Evolutionary conservation across 2,329 filamentous ascomycete species (phyloP).

Genomic region (Penicillium expansum): DNA sequence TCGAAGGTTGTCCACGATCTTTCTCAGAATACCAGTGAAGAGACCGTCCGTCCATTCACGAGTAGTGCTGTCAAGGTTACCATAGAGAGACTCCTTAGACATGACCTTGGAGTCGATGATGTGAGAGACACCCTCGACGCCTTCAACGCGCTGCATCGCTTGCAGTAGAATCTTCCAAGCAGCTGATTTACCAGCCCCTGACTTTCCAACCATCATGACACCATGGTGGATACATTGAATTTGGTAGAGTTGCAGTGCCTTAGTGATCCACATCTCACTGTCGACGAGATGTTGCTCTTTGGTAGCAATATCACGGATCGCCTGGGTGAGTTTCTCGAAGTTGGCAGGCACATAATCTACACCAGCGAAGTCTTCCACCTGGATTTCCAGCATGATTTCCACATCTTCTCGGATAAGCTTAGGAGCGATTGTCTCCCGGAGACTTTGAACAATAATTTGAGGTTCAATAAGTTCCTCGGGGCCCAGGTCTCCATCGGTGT

Average conservation of each 20-base stretch:
- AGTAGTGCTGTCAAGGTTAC: slow-evolving; percentile 92
- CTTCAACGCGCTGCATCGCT: slow-evolving; percentile 85
- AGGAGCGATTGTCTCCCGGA: slow-evolving; percentile 95
- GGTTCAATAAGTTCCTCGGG: slow-evolving; percentile 78
- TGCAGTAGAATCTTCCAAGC: slow-evolving; percentile 92
- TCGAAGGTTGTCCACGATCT: slow-evolving; percentile 97
- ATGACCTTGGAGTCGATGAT: slow-evolving; percentile 99
- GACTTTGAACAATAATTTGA: slow-evolving; percentile 97
- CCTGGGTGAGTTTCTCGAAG: slow-evolving; percentile 71
- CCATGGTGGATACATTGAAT: slow-evolving; percentile 97
- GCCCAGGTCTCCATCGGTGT: slow-evolving; percentile 55
- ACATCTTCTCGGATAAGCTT: slow-evolving; percentile 94
- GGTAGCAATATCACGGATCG: slow-evolving; percentile 73
- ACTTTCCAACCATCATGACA: slow-evolving; percentile 99
- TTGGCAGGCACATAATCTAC: slow-evolving; percentile 90
- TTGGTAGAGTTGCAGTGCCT: slow-evolving; percentile 93
- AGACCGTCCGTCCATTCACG: slow-evolving; percentile 98
- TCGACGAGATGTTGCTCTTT: slow-evolving; percentile 82
- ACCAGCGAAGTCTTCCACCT: slow-evolving; percentile 83
- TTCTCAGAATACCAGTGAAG: slow-evolving; percentile 95
- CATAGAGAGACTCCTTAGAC: slow-evolving; percentile 97
- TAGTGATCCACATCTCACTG: slow-evolving; percentile 95
- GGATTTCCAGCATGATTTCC: slow-evolving; percentile 79
- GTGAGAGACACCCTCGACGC: slow-evolving; percentile 89
- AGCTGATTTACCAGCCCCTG: slow-evolving; percentile 93